Conservation (phyloP, 306 rosid genomes). For the Ormosia emarginata region DNA sequence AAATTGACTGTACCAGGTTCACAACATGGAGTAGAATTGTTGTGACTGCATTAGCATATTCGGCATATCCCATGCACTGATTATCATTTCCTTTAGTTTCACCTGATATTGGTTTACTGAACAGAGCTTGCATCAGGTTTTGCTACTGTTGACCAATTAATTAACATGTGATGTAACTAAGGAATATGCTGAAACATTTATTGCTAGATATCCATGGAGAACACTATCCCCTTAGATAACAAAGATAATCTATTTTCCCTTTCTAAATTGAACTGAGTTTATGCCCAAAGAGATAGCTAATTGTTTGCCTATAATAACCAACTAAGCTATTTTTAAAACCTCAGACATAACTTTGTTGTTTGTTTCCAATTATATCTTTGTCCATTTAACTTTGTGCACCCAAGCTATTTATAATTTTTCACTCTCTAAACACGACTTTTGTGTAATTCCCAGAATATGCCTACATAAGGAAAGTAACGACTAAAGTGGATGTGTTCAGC, state of each 20-base stretch:
- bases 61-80: not conserved
- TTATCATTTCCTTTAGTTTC: not conserved
- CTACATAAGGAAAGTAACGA: constrained; percentile 63
- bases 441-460: constrained; percentile 70
- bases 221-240: not conserved
- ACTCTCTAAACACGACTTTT: constrained; percentile 17
- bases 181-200: not conserved
- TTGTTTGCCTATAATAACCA: not conserved
- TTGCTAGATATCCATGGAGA: not conserved
- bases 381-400: not conserved
- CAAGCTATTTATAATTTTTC: not conserved
- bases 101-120: not conserved
- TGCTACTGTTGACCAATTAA: not conserved
- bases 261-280: not conserved
- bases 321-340: not conserved
- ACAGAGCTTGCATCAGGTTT: not conserved
- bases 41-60: constrained; percentile 5
- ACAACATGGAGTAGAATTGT: not conserved
- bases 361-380: not conserved
- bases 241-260: not conserved
- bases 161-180: not conserved
- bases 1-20: not conserved
- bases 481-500: constrained; percentile 86
- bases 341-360: not conserved
- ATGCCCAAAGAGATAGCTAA: not conserved